Base-by-base conservation (phyloP, 2,329 filamentous ascomycete species). In the Lachnellula arida region DNA sequence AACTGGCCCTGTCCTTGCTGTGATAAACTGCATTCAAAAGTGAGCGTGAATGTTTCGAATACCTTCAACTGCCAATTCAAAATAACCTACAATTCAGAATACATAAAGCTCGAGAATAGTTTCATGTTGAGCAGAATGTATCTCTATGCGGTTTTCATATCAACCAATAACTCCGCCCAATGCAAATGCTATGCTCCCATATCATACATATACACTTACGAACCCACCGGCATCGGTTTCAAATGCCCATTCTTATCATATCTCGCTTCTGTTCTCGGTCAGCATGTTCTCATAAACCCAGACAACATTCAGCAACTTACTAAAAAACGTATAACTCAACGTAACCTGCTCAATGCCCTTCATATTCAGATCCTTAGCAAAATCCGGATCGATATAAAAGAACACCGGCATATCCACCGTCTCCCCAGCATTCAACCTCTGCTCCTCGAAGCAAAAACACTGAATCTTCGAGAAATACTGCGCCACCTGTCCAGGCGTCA, bases 391-490 rank as follows among this genome's bases (percentile, higher is more conserved):
- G 63, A 99, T 88, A 73, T 97, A 99, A 75, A 99, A 99, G 74
- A 99, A 99, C 0, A 99, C 95, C 0, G 94, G 95, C 95, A 99
- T 99, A 72, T 99, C 94, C 53, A 99, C 94, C 46, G 91, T 94
- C 79, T 99, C 95, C 46, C 93, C 92, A 5, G 92, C 92, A 70
- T 94, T 93, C 63, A 99, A 74, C 59, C 95, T 81, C 79, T 99
- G 94, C 74, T 91, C 93, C 76, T 99, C 94, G 68, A 99, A 99
- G 74, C 94, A 99, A 74, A 99, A 99, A 70, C 94, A 99, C 74
- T 99, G 94, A 46, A 99, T 99, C 81, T 99, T 99, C 82, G 89
- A 95, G 71, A 99, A 99, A 73, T 99, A 99, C 1, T 91, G 92
- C 44, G 94, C 93, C 46, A 96, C 92, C 75, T 99, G 94, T 3